Evolutionary conservation across 2,329 filamentous ascomycete genomes (phyloP), one percentile per base, ranked within the genome.

Genomic region (Epichloe scottii): DNA sequence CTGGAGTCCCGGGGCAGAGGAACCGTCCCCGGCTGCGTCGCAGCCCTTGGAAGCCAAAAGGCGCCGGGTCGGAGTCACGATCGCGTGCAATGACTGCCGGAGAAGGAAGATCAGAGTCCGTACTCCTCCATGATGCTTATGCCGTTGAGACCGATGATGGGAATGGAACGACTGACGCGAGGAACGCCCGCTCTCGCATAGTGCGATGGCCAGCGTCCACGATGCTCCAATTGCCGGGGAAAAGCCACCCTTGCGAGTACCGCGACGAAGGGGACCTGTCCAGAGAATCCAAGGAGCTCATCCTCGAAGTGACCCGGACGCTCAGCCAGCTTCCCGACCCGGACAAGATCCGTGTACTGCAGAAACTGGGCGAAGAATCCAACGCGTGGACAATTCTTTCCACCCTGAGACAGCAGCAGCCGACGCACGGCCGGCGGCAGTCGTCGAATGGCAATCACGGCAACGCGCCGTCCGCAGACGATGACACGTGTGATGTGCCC

Each of bases 1-100:
- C 5, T 44, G 33, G 46, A 46, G 40, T 23, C 42, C 50, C 7
- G 26, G 26, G n/a, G 41, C 39, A 11, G 33, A 34, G 17, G 39
- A 19, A 21, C 10, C 21, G 4, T 34, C 21, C 14, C 6, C 34
- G 11, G 5, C 15, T 21, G n/a, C 33, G 15, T 19, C 33, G n/a
- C 43, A 47, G 30, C 17, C 41, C 17, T 38, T 37, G 23, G 42
- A 49, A 38, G 15, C 38, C 19, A 60, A 60, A 40, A 53, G 53
- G 38, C 59, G 58, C 26, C 57, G 59, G 8, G 54, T 60, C 7
- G 57, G 55, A 35, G 59, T 59, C n/a, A 48, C 56, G 1, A 45
- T 61, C 19, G 59, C 59, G 17, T 61, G 59, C 49, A 59, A 61
- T 46, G 37, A 48, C 8, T 61, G 59, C 37, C 51, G 59, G 12